Base-by-base conservation (phyloP, 1,284 basidiomycete genomes). In the Apiotrichum domesticum region DNA sequence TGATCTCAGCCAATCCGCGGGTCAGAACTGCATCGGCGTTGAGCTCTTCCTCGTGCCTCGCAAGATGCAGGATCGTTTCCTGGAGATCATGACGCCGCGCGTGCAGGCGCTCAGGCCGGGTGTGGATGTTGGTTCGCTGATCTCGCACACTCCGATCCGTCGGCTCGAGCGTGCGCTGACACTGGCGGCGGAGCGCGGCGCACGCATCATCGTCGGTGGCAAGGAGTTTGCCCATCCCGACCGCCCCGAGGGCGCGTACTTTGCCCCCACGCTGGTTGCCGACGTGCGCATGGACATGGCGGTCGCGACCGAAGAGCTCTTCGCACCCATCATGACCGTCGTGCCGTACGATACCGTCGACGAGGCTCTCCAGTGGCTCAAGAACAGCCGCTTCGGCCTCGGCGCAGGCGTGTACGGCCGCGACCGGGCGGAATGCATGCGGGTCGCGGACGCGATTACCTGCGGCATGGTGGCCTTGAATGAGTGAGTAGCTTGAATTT, bases 381-480 rank as follows among this genome's bases (percentile, higher is more conserved):
- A 97, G 69, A 81, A 82, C 13, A 91, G 90, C 1, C 81, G 83
- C 37, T 98, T 90, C 73, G 95, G 89, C 14, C 83, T 98, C n/a
- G 95, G 94, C 46, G 90, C 91, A 1, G 89, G 89, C 56, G 90
- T 98, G n/a, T 98, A 94, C 71, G 94, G 94, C 8, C 85, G 85
- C 10, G 83, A 87, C 67, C 84, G 87, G 68, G 80, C 81, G 35
- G 79, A 87, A 46, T 93, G 90, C 69, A 65, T 87, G 52, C 79
- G 85, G 52, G 86, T 98, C 10, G 91, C 92, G 14, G 83, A 84
- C 56, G 77, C 80, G 51, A 77, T 98, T 47, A 83, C 94, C 57
- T 93, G 90, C 64, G 95, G 95, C 42, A 98, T 98, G 95, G 93
- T 98, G 9, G 87, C 93, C 40, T 82, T 97, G 67, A 98, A 98